phyloP scores from a whole-genome alignment of 805 yeast species.

The Kockiozyma suomiensis region DNA sequence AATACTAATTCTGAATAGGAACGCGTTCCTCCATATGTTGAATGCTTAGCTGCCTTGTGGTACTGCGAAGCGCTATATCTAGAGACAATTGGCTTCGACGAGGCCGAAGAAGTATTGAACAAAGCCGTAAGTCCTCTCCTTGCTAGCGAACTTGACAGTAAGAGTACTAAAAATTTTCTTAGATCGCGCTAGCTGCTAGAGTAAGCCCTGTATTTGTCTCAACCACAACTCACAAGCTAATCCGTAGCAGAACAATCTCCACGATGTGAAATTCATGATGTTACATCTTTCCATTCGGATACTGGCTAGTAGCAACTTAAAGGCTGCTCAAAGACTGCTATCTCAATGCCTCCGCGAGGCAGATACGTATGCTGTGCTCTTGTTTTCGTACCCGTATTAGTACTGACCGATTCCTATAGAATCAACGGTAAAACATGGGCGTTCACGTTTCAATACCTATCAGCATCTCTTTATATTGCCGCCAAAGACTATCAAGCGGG shows the following conservation, averaged over 20 bases:
- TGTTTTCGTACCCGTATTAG: neutral
- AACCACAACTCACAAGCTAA: neutral
- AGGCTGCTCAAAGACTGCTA: slow-evolving; percentile 26
- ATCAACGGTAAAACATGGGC: slow-evolving; percentile 18
- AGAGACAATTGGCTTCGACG: slow-evolving; percentile 17
- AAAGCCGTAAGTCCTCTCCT: slow-evolving; percentile 19
- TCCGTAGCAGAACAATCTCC: slow-evolving; percentile 17
- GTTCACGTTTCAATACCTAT: slow-evolving; percentile 19
- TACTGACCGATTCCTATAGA: neutral
- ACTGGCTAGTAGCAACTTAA: slow-evolving; percentile 14
- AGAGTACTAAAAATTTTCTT: neutral
- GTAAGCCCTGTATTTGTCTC: neutral
- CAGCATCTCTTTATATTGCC: slow-evolving; percentile 5
- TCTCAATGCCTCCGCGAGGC: slow-evolving; percentile 23
- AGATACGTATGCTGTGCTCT: slow-evolving; percentile 6
- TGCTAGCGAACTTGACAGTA: neutral
- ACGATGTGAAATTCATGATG: slow-evolving; percentile 29
- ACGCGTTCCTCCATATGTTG: slow-evolving; percentile 31
- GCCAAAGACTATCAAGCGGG: slow-evolving; percentile 3
- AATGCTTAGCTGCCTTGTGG: slow-evolving; percentile 30
- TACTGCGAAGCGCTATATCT: slow-evolving; percentile 22
- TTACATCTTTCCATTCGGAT: slow-evolving; percentile 24
- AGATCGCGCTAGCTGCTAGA: slow-evolving; percentile 26
- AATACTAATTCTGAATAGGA: slow-evolving; percentile 5
- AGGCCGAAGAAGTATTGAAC: slow-evolving; percentile 31